Base-by-base conservation (phyloP, 305 asterid genomes). In the Fraxinus latifolia region DNA sequence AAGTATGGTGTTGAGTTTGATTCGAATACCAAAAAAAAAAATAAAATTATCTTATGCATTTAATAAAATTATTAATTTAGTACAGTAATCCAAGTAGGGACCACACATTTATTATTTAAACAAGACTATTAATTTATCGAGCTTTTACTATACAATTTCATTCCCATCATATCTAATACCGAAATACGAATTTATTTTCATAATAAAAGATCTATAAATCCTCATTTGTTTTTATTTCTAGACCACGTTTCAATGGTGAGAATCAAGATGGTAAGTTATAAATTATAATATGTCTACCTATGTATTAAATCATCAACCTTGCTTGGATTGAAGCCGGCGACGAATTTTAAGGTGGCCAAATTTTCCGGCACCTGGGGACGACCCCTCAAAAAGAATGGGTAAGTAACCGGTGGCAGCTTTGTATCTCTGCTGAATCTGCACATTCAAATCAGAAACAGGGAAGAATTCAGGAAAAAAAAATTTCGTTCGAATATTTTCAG, bases 321-420 rank as follows among this genome's bases (percentile, higher is more conserved):
- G 31, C 70, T 58, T 21, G 29, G 70, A 58, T 7, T 1, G 70
- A 34, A 7, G 42, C 47, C 89, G 87, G 7, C 94, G 92, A 12
- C 91, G 96, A 82, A 95, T 93, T 85, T 94, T 91, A 71, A 95
- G 88, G 77, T 95, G 88, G 33, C 98, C 98, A 42, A 95, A 95
- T 83, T 78, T 92, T 8, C 98, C 99, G 6, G 99, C 99, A 11
- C 99, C 99, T 0, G 99, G 99, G 33, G 99, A 95, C 31, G 99
- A 95, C 31, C 97, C 99, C 85, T 95, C 98, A 72, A 94, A 95
- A 34, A 94, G 80, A 74, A 90, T 84, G 0, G 98, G 98, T 75
- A 93, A 73, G 82, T 94, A 92, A 2, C 98, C 99, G 0, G 99
- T 95, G 7, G 97, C 97, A 11, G 83, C 87, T 84, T 85, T 89